Conservation (phyloP, 495 filamentous ascomycete species). For the Penicillium flavigenum region DNA sequence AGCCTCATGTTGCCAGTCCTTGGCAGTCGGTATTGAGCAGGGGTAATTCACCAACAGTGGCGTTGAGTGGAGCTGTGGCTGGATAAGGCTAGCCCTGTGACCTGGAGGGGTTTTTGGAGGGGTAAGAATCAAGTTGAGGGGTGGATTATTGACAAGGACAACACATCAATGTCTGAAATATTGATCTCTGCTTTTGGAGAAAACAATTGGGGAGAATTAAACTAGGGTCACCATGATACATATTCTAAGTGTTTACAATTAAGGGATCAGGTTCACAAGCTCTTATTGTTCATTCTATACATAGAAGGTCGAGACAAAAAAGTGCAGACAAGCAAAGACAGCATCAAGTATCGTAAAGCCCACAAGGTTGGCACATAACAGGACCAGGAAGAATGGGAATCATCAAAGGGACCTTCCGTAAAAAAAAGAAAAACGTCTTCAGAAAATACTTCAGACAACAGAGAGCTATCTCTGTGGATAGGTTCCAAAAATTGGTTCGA, state of each 20-base stretch:
- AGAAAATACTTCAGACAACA: no score
- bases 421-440: not conserved
- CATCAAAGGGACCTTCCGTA: not conserved
- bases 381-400: not conserved
- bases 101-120: not conserved
- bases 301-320: not conserved
- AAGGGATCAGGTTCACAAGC: not conserved
- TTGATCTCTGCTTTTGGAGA: not conserved
- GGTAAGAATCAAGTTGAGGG: no score
- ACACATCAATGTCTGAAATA: not conserved
- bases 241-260: not conserved
- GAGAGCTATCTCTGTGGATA: no score
- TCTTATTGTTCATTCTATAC: not conserved
- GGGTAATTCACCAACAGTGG: conserved; percentile 7
- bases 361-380: not conserved
- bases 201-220: not conserved
- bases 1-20: conserved; percentile 11
- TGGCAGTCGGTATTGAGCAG: conserved; percentile 4
- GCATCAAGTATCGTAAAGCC: not conserved
- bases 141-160: not conserved
- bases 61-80: conserved; percentile 3
- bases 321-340: not conserved
- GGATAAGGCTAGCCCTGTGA: conserved; percentile 11
- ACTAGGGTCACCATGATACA: not conserved
- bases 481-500: no score